Base-by-base conservation (phyloP, 108 stramenopile genomes). In the Fragilariopsis cylindrus region DNA sequence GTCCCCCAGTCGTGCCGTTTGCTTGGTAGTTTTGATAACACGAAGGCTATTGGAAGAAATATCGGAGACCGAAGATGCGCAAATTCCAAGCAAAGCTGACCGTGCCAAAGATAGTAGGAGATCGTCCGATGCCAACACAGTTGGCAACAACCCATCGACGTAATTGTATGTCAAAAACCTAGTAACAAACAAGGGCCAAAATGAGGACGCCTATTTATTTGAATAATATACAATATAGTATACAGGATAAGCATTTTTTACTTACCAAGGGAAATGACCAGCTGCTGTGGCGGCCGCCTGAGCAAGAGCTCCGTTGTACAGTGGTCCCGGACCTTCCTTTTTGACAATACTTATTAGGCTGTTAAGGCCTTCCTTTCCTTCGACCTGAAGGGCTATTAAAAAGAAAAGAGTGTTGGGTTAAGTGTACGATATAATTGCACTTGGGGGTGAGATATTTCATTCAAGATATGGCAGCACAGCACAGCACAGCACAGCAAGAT, bases 241-340 rank as follows among this genome's bases (percentile, higher is more conserved):
- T 13, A 54, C 1, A 54, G n/a, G 15, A 15, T n/a, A 54, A 2
- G 0, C n/a, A 13, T 1, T 54, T 54, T 13, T 1, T 54, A n/a
- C 30, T 30, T 30, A 30, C 85, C 85, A 72, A 57, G 90, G 86
- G 81, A 88, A 92, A 60, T 94, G 90, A 8, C 93, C 91, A 5
- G 76, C 88, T 3, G 88, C 86, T 4, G 96, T 94, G 1, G 94
- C 94, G 15, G 94, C 90, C 1, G 91, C 93, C 47, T 80, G 70
- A 8, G 96, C 94, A 9, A 97, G 39, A 7, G 94, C 85, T 48
- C 96, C 96, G 53, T 91, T 88, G 72, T 93, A 97, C 40, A 97
- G 81, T 7, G 89, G 88, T 15, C 70, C 65, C 7, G 89, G 89
- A 2, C 92, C 90, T 53, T 69, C 69, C 13, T 72, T 65, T 13